Conservation (phyloP, 179 eudicot species). For the Beta macrorhiza region DNA sequence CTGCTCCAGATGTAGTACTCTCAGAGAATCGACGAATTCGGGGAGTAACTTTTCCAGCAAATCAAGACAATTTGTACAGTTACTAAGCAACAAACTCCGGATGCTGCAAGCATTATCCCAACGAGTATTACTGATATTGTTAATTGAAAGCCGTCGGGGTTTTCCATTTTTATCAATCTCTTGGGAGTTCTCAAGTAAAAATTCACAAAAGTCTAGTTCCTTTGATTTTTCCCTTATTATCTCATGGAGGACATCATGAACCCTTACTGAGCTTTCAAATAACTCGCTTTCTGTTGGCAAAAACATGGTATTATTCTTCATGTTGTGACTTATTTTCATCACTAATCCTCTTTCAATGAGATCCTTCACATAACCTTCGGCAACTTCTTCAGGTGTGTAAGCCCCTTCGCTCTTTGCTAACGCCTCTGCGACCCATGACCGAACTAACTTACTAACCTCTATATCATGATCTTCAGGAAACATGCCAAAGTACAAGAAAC, state of each 20-base stretch:
- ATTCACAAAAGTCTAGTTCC: neutral
- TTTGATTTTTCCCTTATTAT: neutral
- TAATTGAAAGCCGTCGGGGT: neutral
- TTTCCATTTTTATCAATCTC: no score
- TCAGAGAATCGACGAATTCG: neutral
- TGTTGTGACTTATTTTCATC: neutral
- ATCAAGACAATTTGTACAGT: no score
- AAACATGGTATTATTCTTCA: no score
- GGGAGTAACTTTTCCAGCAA: neutral
- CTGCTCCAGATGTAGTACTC: neutral
- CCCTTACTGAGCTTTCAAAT: neutral
- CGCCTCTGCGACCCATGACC: neutral
- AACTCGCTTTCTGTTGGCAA: no score
- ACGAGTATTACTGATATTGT: neutral
- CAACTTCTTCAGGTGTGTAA: neutral
- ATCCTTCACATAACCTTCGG: neutral
- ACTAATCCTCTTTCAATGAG: neutral
- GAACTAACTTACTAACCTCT: neutral
- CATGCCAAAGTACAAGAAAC: slow-evolving; percentile 9
- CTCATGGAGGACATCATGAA: neutral
- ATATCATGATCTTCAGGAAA: neutral
- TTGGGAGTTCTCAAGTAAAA: neutral
- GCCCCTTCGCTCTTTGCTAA: neutral
- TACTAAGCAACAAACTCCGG: neutral
- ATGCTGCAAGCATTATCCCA: no score